Base-by-base conservation (phyloP, 108 stramenopile genomes). In the Tribonema minus region DNA sequence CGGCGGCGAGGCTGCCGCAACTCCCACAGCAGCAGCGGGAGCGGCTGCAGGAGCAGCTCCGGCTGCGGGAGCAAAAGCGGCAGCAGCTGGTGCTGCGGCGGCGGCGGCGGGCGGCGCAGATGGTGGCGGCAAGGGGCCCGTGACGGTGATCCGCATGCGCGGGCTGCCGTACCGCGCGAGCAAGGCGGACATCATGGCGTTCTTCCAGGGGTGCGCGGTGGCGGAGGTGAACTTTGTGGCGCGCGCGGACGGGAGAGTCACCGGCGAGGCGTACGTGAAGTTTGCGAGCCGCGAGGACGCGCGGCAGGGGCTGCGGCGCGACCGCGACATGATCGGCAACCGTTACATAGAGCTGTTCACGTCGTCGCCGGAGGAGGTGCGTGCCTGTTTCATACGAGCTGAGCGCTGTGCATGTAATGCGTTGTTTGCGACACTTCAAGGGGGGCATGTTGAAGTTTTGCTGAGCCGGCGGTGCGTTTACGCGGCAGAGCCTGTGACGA, bases 321-420 rank as follows among this genome's bases (percentile, higher is more conserved):
- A 77, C 60, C 37, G 76, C 20, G 65, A 46, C 72, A 90, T 86
- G 36, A 72, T 72, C 37, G 95, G 95, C 12, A 88, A 87, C 66
- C 89, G 95, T 23, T 95, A 95, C 87, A 91, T 95, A 59, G 95
- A 95, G 82, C 89, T 95, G 63, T 95, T 95, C 81, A 89, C 91
- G 32, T 93, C 92, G 80, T 92, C 93, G 78, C 93, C 92, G 67
- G 93, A 96, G 35, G 93, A 94, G 83, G 89, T 92, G 71, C n/a
- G n/a, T n/a, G n/a, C n/a, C n/a, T n/a, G n/a, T n/a, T n/a, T n/a
- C n/a, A n/a, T n/a, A n/a, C n/a, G n/a, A n/a, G n/a, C n/a, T n/a
- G n/a, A n/a, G n/a, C n/a, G n/a, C n/a, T n/a, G n/a, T n/a, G n/a
- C n/a, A n/a, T n/a, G n/a, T n/a, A n/a, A n/a, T n/a, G n/a, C n/a